phyloP scores from a whole-genome alignment of 768 basidiomycete species.

The Agaricus subrufescens region DNA sequence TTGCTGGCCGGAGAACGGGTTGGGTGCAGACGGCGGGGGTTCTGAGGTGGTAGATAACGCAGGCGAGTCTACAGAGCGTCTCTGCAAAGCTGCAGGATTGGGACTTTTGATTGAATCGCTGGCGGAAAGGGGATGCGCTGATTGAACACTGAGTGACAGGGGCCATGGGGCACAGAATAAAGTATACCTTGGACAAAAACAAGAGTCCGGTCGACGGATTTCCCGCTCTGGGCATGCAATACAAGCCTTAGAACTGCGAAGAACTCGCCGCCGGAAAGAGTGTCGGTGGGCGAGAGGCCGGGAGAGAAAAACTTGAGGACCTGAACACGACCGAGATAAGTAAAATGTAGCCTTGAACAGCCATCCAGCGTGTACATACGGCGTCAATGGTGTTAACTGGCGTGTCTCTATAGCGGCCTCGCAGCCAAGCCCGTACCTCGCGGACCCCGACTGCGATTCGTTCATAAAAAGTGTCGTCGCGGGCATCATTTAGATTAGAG shows the following conservation, averaged over 20 bases:
- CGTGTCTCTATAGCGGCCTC: constrained; percentile 62
- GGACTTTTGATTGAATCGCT: background rate
- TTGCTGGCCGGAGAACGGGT: constrained; percentile 17
- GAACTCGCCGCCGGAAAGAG: constrained; percentile 65
- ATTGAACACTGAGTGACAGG: background rate
- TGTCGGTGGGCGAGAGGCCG: constrained; percentile 44
- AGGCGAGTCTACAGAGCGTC: background rate
- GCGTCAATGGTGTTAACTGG: constrained; percentile 49
- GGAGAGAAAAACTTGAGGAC: constrained; percentile 65
- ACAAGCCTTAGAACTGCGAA: constrained; percentile 71
- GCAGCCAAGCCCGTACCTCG: constrained; percentile 71
- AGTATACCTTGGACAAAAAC: constrained; percentile 70
- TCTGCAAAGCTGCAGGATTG: background rate
- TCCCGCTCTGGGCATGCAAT: constrained; percentile 56
- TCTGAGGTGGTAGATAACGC: background rate
- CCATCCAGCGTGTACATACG: constrained; percentile 33
- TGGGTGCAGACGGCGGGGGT: constrained; percentile 8
- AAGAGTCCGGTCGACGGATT: constrained; percentile 56
- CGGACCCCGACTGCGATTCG: constrained; percentile 49
- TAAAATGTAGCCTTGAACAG: background rate
- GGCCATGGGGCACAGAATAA: constrained; percentile 6
- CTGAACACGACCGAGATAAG: constrained; percentile 27
- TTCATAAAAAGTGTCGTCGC: constrained; percentile 51
- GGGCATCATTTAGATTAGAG: constrained; percentile 21
- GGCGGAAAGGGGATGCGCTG: background rate